Conservation (phyloP, 345 rosid species). For the Moringa oleifera region DNA sequence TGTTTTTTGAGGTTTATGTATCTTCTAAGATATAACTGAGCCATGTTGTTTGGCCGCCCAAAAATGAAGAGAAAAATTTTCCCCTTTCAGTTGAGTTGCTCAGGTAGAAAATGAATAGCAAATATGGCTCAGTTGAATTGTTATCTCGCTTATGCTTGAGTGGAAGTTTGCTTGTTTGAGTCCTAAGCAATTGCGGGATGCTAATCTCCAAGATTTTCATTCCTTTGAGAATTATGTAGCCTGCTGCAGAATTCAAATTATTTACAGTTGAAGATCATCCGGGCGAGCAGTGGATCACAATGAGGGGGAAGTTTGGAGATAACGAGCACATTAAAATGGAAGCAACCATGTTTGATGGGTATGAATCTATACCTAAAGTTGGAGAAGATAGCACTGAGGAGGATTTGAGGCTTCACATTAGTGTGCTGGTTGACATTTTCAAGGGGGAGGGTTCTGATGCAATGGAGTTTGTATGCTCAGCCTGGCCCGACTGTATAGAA, state of each 20-base stretch:
- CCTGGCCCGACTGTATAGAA: slow-evolving; percentile 61
- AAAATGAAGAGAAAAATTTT: neutral
- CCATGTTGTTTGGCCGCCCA: neutral
- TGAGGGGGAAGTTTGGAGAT: slow-evolving; percentile 41
- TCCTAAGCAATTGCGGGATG: slow-evolving; percentile 7
- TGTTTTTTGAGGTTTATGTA: neutral
- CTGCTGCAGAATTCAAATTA: slow-evolving; percentile 42
- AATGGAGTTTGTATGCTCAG: slow-evolving; percentile 54
- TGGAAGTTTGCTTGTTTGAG: slow-evolving; percentile 1
- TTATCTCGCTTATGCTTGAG: neutral
- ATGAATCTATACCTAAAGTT: slow-evolving; percentile 28
- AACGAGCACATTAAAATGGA: slow-evolving; percentile 47
- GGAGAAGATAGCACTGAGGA: slow-evolving; percentile 46
- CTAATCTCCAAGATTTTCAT: neutral
- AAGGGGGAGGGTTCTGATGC: slow-evolving; percentile 34
- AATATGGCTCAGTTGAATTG: neutral
- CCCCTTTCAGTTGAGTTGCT: slow-evolving; percentile 1
- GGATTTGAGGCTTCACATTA: slow-evolving; percentile 48
- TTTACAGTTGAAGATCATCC: slow-evolving; percentile 51
- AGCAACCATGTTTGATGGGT: slow-evolving; percentile 68
- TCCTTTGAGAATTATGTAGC: slow-evolving; percentile 27
- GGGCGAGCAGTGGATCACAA: slow-evolving; percentile 48
- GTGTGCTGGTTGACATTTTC: slow-evolving; percentile 46
- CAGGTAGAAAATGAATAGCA: neutral
- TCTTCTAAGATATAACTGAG: neutral